A percentile compares a stretch with the other conserved stretches of the same genome.
Conservation (phyloP, 257 asterid species). For the Penstemon davidsonii region DNA sequence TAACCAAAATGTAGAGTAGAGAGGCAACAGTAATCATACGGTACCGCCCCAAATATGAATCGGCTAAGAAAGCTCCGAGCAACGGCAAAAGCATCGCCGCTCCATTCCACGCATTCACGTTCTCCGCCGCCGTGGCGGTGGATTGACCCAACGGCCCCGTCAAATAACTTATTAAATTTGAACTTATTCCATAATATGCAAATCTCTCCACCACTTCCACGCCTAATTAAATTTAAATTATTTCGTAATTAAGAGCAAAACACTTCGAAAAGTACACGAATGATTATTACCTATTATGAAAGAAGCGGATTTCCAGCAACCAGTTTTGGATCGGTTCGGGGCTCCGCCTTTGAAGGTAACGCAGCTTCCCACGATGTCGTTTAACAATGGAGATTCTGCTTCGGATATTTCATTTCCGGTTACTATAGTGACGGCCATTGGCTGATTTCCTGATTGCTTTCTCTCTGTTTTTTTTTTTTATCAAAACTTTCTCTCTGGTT, state of each 20-base stretch:
- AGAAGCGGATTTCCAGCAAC: conserved; percentile 45
- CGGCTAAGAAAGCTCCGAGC: conserved; percentile 23
- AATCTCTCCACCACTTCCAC: conserved; percentile 22
- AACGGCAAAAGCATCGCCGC: conserved; percentile 15
- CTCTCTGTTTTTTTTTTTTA: no score
- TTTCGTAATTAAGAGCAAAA: no score
- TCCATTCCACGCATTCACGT: conserved; percentile 22
- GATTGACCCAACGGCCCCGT: conserved; percentile 26
- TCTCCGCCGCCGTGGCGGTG: conserved; percentile 20
- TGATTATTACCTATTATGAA: conserved; percentile 33
- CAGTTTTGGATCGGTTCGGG: conserved; percentile 30
- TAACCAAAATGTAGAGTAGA: conserved; percentile 18
- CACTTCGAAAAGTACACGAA: no score
- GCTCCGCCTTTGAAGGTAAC: conserved; percentile 31
- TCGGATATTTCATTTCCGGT: no score
- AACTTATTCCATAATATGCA: conserved; percentile 21
- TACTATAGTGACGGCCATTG: no score
- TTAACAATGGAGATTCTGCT: conserved; percentile 16
- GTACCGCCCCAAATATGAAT: conserved; percentile 24
- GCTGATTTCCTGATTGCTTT: no score
- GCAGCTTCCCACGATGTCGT: conserved; percentile 30
- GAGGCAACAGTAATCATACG: conserved; percentile 16
- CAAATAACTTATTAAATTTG: conserved; percentile 19
- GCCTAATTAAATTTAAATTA: not conserved
- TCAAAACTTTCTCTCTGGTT: no score